Conservation (phyloP, 768 basidiomycete species). For the Termitomyces sp. region DNA sequence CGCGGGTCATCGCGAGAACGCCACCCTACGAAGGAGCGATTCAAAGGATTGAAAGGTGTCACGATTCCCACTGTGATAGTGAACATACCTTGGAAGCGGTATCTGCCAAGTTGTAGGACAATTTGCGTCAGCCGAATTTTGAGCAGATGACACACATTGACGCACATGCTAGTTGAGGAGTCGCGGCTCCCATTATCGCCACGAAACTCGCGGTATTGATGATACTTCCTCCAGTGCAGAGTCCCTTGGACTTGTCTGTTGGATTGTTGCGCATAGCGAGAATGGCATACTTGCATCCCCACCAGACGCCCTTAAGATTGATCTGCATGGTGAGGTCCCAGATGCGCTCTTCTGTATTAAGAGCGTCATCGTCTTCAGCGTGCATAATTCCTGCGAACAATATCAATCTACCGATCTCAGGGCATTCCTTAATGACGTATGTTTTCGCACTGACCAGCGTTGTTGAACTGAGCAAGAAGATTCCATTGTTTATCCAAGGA, state of each 20-base stretch:
- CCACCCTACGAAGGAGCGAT: constrained; percentile 56
- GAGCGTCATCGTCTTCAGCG: constrained; percentile 86
- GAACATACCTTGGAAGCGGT: constrained; percentile 82
- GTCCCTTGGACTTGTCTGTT: constrained; percentile 71
- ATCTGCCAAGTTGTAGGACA: constrained; percentile 38
- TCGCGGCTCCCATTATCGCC: constrained; percentile 91
- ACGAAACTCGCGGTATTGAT: constrained; percentile 99
- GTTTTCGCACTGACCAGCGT: constrained; percentile 52
- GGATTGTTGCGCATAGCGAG: constrained; percentile 94
- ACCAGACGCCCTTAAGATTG: constrained; percentile 99
- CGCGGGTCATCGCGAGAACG: constrained; percentile 97
- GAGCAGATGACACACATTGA: constrained; percentile 15
- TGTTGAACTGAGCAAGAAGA: constrained; percentile 71
- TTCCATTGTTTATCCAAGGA: neutral
- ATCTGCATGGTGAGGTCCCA: constrained; percentile 94
- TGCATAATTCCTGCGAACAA: constrained; percentile 87
- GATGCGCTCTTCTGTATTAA: constrained; percentile 94
- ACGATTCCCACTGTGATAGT: neutral
- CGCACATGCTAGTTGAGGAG: constrained; percentile 96
- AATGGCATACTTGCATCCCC: constrained; percentile 97
- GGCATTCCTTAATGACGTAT: neutral
- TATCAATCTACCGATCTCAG: neutral
- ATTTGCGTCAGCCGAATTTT: constrained; percentile 11
- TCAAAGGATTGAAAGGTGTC: neutral
- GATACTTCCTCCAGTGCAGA: constrained; percentile 83